These are phyloP conservation scores for Cytospora leucostoma DNA, from an alignment of 2,329 filamentous ascomycete species.

Conservation along the genomic window DNA sequence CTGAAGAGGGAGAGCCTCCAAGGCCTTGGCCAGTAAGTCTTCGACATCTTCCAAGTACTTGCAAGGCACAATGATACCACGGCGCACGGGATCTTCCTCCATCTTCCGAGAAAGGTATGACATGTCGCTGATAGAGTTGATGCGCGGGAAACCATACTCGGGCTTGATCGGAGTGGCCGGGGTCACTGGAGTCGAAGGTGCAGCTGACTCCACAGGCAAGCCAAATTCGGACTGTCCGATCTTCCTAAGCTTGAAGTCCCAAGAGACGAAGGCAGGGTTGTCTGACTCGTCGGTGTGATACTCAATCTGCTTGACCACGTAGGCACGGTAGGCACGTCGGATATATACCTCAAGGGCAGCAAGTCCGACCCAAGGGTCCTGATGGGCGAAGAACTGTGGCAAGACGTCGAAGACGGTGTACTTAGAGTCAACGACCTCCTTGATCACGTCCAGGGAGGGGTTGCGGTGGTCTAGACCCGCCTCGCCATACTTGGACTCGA, in stretches of 20 bases:
- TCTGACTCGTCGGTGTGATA: slow-evolving; percentile 78
- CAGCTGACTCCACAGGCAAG: slow-evolving; percentile 74
- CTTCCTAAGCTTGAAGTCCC: slow-evolving; percentile 95
- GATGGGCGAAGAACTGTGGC: slow-evolving; percentile 91
- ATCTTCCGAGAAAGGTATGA: slow-evolving; percentile 77
- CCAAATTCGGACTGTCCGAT: slow-evolving; percentile 90
- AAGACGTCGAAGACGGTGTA: slow-evolving; percentile 98
- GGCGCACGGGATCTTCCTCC: slow-evolving; percentile 76
- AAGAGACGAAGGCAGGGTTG: slow-evolving; percentile 75
- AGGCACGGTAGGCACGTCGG: slow-evolving; percentile 94
- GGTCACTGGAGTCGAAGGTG: slow-evolving; percentile 81
- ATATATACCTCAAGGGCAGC: slow-evolving; percentile 96
- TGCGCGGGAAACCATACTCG: slow-evolving; percentile 70
- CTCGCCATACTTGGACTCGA: slow-evolving; percentile 97
- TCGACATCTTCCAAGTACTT: slow-evolving; percentile 93
- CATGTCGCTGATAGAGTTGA: slow-evolving; percentile 96
- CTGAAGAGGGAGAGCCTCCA: slow-evolving; percentile 75
- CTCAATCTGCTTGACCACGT: slow-evolving; percentile 84
- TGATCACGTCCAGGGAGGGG: slow-evolving; percentile 85
- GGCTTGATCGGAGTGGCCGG: slow-evolving; percentile 43
- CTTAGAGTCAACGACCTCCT: slow-evolving; percentile 97
- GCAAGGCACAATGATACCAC: slow-evolving; percentile 92
- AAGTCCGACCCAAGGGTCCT: slow-evolving; percentile 90
- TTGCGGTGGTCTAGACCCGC: slow-evolving; percentile 95
- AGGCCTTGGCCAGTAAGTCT: slow-evolving; percentile 78